phyloP scores from a whole-genome alignment of 2,329 filamentous ascomycete species.

The Plectosphaerella cucumerina region DNA sequence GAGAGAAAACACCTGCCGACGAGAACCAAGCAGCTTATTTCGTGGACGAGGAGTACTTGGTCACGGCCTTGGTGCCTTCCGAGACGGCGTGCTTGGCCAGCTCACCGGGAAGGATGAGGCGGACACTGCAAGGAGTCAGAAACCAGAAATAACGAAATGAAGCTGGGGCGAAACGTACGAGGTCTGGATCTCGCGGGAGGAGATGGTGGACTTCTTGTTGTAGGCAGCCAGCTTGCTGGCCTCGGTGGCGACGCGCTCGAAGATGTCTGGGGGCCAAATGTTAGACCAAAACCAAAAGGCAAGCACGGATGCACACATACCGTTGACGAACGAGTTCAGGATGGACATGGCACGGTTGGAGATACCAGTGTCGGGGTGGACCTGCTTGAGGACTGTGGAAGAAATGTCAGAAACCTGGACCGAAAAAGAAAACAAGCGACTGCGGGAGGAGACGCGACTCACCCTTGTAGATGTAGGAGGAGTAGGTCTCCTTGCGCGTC shows the following conservation, averaged over 20 bases:
- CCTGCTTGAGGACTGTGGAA: conserved; percentile 90
- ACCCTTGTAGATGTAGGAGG: conserved; percentile 99
- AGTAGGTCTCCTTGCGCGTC: conserved; percentile 99
- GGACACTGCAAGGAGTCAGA: conserved; percentile 64
- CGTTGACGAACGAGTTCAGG: conserved; percentile 99
- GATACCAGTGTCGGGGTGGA: conserved; percentile 99
- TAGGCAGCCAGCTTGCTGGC: conserved; percentile 98
- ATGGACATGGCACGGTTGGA: conserved; percentile 99
- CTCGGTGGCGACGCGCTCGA: conserved; percentile 98
- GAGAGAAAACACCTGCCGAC: conserved; percentile 43
- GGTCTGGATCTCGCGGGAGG: conserved; percentile 98
- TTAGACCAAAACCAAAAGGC: conserved; percentile 15
- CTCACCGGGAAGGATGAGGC: conserved; percentile 96
- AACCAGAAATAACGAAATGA: conserved; percentile 28
- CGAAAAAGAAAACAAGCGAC: not conserved
- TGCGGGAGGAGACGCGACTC: conserved; percentile 25
- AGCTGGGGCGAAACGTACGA: conserved; percentile 51
- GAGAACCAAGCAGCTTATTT: conserved; percentile 69
- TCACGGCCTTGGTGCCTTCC: conserved; percentile 99
- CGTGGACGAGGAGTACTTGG: conserved; percentile 99
- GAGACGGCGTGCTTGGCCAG: conserved; percentile 99
- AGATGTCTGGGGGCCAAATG: conserved; percentile 68
- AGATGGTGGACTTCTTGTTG: conserved; percentile 99
- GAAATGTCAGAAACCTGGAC: conserved; percentile 23
- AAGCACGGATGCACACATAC: conserved; percentile 48